These are phyloP conservation scores for Apiospora marii DNA, from an alignment of 2,329 filamentous ascomycete genomes.

Conservation along the genomic window DNA sequence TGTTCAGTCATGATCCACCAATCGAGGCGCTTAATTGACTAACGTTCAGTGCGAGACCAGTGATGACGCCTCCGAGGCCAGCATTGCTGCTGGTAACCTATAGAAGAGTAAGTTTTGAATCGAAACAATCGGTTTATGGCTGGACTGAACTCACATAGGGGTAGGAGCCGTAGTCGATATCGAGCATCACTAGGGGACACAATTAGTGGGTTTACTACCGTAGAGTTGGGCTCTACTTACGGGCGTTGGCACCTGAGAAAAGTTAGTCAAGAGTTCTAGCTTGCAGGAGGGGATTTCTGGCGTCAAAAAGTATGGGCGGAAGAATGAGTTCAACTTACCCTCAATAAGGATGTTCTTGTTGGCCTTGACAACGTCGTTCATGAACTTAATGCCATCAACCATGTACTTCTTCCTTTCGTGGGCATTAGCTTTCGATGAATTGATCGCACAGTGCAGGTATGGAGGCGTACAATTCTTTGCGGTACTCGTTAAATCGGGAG, in stretches of 20 bases:
- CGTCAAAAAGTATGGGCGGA: neutral
- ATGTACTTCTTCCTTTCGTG: conserved; percentile 56
- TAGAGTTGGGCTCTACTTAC: neutral
- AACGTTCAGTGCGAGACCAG: conserved; percentile 61
- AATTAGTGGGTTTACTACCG: neutral
- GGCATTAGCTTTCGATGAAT: neutral
- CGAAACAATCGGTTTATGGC: neutral
- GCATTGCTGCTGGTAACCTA: conserved; percentile 52
- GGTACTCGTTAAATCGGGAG: conserved; percentile 61
- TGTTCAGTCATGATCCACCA: neutral
- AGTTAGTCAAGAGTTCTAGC: neutral
- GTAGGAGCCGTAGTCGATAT: conserved; percentile 67
- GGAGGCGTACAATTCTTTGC: conserved; percentile 55
- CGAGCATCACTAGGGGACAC: conserved; percentile 55
- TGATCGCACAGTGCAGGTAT: neutral
- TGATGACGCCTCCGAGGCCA: conserved; percentile 65
- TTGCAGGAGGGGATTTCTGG: neutral
- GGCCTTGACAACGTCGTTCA: conserved; percentile 64
- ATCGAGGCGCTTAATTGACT: neutral
- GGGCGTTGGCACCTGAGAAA: conserved; percentile 56
- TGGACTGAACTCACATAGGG: conserved; percentile 57
- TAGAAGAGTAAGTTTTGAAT: neutral
- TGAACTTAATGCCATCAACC: conserved; percentile 71
- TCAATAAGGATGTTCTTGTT: conserved; percentile 66
- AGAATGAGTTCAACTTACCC: conserved; percentile 37